A percentile compares a stretch with the other conserved stretches of the same genome.
Evolutionary conservation across 2,329 filamentous ascomycete genomes (phyloP).

Genomic region (Beauveria medogensis): DNA sequence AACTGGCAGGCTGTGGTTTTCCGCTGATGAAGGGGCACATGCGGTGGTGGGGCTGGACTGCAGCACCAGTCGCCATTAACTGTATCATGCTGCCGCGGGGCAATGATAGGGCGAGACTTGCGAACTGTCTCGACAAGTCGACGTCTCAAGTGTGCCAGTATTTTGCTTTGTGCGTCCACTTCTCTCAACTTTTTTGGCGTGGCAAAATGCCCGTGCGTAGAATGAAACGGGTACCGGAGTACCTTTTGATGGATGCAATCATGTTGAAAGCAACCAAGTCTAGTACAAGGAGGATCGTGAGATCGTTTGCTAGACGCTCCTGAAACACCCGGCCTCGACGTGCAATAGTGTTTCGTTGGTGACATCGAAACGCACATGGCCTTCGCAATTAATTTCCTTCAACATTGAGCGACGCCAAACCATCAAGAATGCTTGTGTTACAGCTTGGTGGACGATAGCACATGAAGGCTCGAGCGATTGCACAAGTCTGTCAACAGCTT

Average conservation of each 20-base stretch:
- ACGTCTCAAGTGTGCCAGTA: background rate
- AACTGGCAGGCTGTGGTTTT: background rate
- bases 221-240: background rate
- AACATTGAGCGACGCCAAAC: too few relatives aligned
- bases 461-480: too few relatives aligned
- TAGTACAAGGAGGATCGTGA: too few relatives aligned
- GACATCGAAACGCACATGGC: too few relatives aligned
- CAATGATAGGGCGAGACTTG: background rate
- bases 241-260: background rate
- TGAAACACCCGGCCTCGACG: too few relatives aligned
- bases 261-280: background rate
- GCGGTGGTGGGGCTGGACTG: background rate
- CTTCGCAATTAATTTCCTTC: too few relatives aligned
- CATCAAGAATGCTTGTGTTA: too few relatives aligned
- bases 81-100: background rate
- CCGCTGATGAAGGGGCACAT: background rate
- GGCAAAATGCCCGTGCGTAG: background rate
- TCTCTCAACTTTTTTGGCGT: background rate
- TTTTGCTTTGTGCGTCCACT: conserved; percentile 2
- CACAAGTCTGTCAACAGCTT: too few relatives aligned
- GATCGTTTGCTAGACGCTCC: too few relatives aligned
- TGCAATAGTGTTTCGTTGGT: too few relatives aligned
- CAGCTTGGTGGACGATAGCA: too few relatives aligned
- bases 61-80: background rate
- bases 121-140: background rate